Evolutionary conservation across 768 basidiomycete species (phyloP).

Genomic region (Cystofilobasidium macerans): DNA sequence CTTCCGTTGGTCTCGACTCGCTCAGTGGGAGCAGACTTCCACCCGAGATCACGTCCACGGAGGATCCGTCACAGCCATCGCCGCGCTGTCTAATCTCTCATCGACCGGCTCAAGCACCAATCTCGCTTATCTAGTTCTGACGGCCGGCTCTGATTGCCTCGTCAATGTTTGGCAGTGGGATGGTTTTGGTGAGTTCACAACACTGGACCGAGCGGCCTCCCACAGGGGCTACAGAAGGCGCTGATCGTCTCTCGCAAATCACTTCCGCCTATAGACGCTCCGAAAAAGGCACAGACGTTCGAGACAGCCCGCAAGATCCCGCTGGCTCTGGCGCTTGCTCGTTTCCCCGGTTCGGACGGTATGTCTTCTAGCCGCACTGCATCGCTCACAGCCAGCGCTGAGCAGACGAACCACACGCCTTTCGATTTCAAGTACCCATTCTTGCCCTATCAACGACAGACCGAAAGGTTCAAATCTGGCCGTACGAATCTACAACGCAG

Average conservation of each 20-base stretch:
- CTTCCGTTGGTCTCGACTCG: slow-evolving; percentile 28
- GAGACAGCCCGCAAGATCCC: slow-evolving; percentile 60
- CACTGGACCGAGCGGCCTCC: too few species aligned
- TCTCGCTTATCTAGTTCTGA: slow-evolving; percentile 43
- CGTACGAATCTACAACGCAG: slow-evolving; percentile 47
- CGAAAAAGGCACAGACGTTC: slow-evolving; percentile 47
- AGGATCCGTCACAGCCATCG: slow-evolving; percentile 47
- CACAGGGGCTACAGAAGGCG: too few species aligned
- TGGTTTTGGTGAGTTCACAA: neutral
- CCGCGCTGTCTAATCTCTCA: slow-evolving; percentile 48
- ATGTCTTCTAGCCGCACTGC: slow-evolving; percentile 26
- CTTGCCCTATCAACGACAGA: slow-evolving; percentile 82
- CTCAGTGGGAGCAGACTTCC: slow-evolving; percentile 50
- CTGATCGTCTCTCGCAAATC: slow-evolving; percentile 17
- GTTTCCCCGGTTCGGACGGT: slow-evolving; percentile 63
- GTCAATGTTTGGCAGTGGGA: slow-evolving; percentile 57
- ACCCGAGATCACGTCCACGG: slow-evolving; percentile 50
- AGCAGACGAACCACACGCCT: neutral
- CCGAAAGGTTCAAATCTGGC: slow-evolving; percentile 63
- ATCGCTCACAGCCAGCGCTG: too few species aligned
- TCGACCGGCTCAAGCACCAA: neutral
- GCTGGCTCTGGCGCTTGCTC: slow-evolving; percentile 53
- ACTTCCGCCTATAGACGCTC: slow-evolving; percentile 29
- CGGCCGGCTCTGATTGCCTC: slow-evolving; percentile 70
- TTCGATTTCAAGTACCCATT: slow-evolving; percentile 41